These are phyloP conservation scores for Mortierella claussenii DNA, from an alignment of 192 early-diverging fungal genomes.

Conservation along the genomic window DNA sequence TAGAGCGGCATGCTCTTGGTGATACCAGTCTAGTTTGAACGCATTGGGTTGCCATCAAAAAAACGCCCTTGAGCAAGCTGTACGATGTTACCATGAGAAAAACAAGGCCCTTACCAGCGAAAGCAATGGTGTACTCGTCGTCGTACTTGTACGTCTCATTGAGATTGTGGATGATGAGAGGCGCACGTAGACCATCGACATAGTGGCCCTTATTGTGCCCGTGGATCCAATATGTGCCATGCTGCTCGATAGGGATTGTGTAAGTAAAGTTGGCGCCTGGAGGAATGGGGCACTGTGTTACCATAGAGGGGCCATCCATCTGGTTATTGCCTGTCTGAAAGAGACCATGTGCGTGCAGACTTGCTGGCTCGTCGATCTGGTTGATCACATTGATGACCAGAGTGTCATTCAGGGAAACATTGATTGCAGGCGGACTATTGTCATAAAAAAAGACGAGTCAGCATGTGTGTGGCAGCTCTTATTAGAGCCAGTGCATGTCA, in stretches of 20 bases:
- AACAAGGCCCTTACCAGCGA: conserved; percentile 62
- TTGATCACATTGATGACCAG: conserved; percentile 56
- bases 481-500: background rate
- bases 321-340: conserved; percentile 71
- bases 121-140: conserved; percentile 70
- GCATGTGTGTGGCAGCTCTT: background rate
- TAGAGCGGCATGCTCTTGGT: conserved; percentile 63
- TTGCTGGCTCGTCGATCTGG: conserved; percentile 59
- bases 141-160: conserved; percentile 72
- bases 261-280: conserved; percentile 47
- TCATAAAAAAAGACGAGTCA: background rate
- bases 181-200: conserved; percentile 65
- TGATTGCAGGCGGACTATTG: conserved; percentile 39
- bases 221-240: conserved; percentile 64
- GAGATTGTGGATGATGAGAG: conserved; percentile 75
- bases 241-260: conserved; percentile 50
- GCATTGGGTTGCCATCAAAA: background rate
- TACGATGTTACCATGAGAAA: background rate
- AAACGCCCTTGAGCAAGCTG: no score
- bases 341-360: conserved; percentile 82
- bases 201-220: conserved; percentile 53
- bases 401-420: conserved; percentile 62
- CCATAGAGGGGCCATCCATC: conserved; percentile 58
- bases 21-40: conserved; percentile 76
- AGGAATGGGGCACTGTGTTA: conserved; percentile 57